These are phyloP conservation scores for Colletotrichum sp. DNA, from an alignment of 2,329 filamentous ascomycete species.

Conservation along the genomic window DNA sequence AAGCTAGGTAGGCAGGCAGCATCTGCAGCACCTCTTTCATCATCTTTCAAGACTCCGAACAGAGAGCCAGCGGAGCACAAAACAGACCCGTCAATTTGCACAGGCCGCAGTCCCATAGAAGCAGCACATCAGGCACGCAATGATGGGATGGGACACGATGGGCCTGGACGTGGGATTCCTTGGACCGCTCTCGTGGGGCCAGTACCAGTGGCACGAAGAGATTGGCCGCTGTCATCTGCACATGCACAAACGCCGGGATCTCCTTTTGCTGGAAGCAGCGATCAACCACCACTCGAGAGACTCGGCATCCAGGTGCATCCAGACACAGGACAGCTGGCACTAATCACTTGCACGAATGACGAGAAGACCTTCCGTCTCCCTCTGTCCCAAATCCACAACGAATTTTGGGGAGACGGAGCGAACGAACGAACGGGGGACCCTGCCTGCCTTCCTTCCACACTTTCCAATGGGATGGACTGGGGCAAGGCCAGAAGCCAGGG, in stretches of 20 bases:
- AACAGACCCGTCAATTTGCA: background rate
- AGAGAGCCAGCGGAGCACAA: background rate
- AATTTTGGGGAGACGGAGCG: background rate
- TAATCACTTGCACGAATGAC: background rate
- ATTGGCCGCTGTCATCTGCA: slow-evolving; percentile 1
- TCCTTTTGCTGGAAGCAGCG: background rate
- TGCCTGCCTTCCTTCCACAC: slow-evolving; percentile 2
- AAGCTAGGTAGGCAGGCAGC: background rate
- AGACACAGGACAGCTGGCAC: slow-evolving; percentile 11
- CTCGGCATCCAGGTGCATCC: background rate
- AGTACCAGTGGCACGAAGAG: slow-evolving; percentile 9
- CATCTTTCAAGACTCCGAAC: too few species aligned
- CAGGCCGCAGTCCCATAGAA: background rate
- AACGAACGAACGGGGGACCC: background rate
- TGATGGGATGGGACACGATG: background rate
- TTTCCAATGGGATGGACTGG: background rate
- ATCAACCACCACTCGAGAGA: background rate
- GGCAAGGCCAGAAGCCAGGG: background rate
- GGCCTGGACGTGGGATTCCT: background rate
- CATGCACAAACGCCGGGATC: background rate
- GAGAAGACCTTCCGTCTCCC: background rate
- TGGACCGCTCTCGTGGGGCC: background rate
- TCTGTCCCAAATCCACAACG: background rate
- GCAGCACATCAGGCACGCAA: background rate
- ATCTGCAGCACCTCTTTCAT: background rate